Base-by-base conservation (phyloP, 1,284 basidiomycete genomes). In the Megacollybia platyphylla region DNA sequence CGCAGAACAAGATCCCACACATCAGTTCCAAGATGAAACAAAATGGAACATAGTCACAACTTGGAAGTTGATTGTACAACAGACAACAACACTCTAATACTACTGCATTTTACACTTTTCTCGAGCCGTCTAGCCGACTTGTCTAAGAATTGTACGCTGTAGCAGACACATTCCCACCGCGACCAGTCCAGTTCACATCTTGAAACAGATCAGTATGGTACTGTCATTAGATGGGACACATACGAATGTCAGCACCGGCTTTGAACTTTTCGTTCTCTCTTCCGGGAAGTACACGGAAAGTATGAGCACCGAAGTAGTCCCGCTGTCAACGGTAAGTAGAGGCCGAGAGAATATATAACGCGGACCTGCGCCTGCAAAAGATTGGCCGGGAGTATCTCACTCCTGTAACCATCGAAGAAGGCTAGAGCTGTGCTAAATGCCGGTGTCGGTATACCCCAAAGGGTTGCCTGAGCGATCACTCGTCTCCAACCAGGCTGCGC, bases 401-500 rank as follows among this genome's bases (percentile, higher is more conserved):
- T 86, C 58, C 84, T 70, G 76, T 97, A 98, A 41, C 96, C 96
- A 64, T 99, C 96, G 62, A 96, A 97, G 86, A 98, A 99, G 50
- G 94, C 89, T 41, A 99, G 76, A 41, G 94, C 93, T 44, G 92
- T 94, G 69, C 88, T 91, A 73, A 91, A 90, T 28, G 91, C 92
- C 31, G 94, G 93, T 40, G 90, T 87, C 50, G 94, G 89, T 60
- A 97, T 93, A 62, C 96, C 94, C 90, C 92, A 97, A 49, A 97
- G 87, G 49, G 89, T 83, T 49, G 89, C 88, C 69, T 98, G 94
- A 42, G 96, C 94, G 54, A 92, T 77, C 51, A 98, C 86, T 54
- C 96, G 91, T 61, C 96, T 81, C 96, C 96, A 99, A 52, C 96
- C 96, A 49, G 90, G 86, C 67, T 98, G 93, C 39, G 94, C 94